These are phyloP conservation scores for Pulveroboletus sp. DNA, from an alignment of 1,284 basidiomycete genomes.

Conservation along the genomic window DNA sequence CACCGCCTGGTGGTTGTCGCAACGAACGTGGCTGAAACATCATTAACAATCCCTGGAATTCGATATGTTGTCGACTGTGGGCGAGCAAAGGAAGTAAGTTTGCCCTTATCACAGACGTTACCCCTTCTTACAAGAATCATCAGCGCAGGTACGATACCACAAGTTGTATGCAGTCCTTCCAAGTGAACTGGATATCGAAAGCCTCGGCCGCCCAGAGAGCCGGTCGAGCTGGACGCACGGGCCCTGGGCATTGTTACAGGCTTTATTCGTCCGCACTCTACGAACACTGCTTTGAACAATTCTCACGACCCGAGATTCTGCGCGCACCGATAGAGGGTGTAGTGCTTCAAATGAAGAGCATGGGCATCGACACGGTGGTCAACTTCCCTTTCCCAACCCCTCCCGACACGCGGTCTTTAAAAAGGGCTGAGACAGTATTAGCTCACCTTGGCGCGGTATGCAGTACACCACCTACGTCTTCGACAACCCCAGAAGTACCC, in stretches of 20 bases:
- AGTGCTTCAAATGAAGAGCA: constrained; percentile 98
- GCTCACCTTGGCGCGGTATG: constrained; percentile 84
- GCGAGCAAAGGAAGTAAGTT: constrained; percentile 87
- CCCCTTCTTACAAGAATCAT: constrained; percentile 28
- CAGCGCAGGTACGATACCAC: constrained; percentile 96
- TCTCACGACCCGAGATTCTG: constrained; percentile 90
- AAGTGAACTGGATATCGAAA: constrained; percentile 95
- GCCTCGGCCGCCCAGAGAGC: constrained; percentile 95
- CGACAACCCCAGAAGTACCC: constrained; percentile 15
- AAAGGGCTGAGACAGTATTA: constrained; percentile 82
- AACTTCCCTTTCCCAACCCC: constrained; percentile 99
- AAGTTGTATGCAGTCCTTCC: constrained; percentile 94
- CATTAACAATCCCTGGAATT: constrained; percentile 96
- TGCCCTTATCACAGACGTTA: neutral
- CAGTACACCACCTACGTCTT: constrained; percentile 38
- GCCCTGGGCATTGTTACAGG: constrained; percentile 91
- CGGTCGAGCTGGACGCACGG: constrained; percentile 95
- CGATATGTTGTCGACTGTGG: constrained; percentile 97
- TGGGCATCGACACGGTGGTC: constrained; percentile 96
- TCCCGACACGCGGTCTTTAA: constrained; percentile 80
- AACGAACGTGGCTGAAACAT: constrained; percentile 99
- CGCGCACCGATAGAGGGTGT: constrained; percentile 97
- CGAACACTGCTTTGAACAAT: constrained; percentile 89
- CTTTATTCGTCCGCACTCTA: constrained; percentile 88
- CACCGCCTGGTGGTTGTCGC: constrained; percentile 93